Base-by-base conservation (phyloP, 1,284 basidiomycete genomes). In the Melampsora americana region DNA sequence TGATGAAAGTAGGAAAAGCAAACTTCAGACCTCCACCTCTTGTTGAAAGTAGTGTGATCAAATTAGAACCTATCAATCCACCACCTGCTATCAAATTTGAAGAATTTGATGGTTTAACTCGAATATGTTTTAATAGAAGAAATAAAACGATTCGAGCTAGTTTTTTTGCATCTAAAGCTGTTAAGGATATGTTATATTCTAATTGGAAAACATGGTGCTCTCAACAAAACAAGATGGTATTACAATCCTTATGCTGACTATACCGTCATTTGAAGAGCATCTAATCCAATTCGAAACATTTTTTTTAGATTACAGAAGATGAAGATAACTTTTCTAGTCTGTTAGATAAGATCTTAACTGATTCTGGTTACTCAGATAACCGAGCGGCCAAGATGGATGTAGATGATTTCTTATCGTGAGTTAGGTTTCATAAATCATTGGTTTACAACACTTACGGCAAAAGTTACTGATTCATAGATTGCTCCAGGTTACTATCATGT, bases 171-270 rank as follows among this genome's bases (percentile, higher is more conserved):
- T 94, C 95, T 4, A 94, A 92, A 82, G 95, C 95, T 2, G 93
- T 99, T 16, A 87, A 92, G 81, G 92, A 95, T 80, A 92, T 99
- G 90, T 84, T 98, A 78, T 95, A 97, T 84, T 88, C 88, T 81
- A 99, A 98, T 83, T 92, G 92, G 86, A 89, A 89, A 83, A 96
- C 94, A n/a, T 96, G 92, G 91, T 90, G 92, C 81, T 88, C 93
- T 2, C 87, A 92, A 81, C 89, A 90, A 79, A 87, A 78, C 14
- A 67, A 67, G 48, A 67, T 91, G 78, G 86, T 84, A 18, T 39
- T 12, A 42, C 23, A 14, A 67, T 30, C 32, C 42, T 44, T 44
- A 39, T 61, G 23, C 48, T 44, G 26, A 20, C n/a, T 39, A n/a
- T 20, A 30, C 26, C 6, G 16, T 7, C 32, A 9, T 53, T 14